Base-by-base conservation (phyloP, 179 eudicot genomes). In the Actinidia chinensis region DNA sequence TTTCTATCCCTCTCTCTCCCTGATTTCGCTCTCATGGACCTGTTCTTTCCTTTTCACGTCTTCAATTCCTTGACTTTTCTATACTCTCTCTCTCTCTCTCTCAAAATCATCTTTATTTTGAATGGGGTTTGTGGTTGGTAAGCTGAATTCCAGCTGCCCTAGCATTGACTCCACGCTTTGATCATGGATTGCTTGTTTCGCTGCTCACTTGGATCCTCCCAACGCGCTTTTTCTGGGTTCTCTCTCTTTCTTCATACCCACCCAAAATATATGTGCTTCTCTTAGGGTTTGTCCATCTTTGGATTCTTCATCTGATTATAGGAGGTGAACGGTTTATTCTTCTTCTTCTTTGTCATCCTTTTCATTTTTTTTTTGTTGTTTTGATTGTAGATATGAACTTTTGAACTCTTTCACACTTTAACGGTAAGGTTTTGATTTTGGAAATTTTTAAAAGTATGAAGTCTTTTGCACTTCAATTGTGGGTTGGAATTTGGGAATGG, bases 111-210 rank as follows among this genome's bases (percentile, higher is more conserved):
- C 0, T 17, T n/a, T 11, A 1, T 66, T 54, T 22, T 25, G 48
- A 40, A 51, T 76, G 73, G 80, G 20, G 33, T 68, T 69, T 69
- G 28, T 43, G 71, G 70, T 85, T 78, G 88, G 84, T 83, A 77
- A 75, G 76, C 85, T 67, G 47, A 83, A 80, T 63, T 78, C 83
- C 85, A 85, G 84, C 88, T 80, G 85, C n/a, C 84, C 78, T 40
- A 22, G 68, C 83, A 79, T 82, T 83, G 88, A 78, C 80, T 80
- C 75, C 48, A 50, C 17, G 33, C 42, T n/a, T 12, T 70, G 46
- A 82, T 85, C 76, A 64, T 76, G 81, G 83, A 69, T 54, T 61
- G 79, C 86, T n/a, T n/a, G n/a, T n/a, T n/a, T 74, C 79, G 76
- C 80, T 68, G 71, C 74, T 65, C 77, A 66, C 54, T 44, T 56